Conservation (phyloP, 768 basidiomycete genomes). For the Russula virescens region DNA sequence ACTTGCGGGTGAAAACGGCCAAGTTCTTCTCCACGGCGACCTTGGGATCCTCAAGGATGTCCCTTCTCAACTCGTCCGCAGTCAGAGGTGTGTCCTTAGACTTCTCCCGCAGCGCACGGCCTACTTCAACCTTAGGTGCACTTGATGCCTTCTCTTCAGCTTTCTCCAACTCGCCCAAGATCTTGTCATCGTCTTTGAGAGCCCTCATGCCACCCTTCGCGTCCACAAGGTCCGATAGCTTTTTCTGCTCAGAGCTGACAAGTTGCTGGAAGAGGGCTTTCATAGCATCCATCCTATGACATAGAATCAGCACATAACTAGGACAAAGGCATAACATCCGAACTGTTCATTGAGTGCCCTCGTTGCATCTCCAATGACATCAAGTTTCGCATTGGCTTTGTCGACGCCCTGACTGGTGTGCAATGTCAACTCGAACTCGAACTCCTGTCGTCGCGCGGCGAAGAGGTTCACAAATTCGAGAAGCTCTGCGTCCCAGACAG, state of each 20-base stretch:
- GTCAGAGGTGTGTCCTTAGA: background rate
- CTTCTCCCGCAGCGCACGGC: background rate
- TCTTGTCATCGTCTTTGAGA: conserved; percentile 23
- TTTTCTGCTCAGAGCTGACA: conserved; percentile 20
- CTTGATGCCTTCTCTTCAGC: background rate
- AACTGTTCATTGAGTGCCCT: conserved; percentile 23
- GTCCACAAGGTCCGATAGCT: conserved; percentile 8
- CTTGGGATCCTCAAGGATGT: conserved; percentile 25
- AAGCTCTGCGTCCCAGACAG: too few species aligned
- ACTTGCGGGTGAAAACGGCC: conserved; percentile 25
- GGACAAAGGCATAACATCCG: background rate
- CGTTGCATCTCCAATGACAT: background rate
- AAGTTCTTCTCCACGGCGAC: conserved; percentile 22
- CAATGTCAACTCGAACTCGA: too few species aligned
- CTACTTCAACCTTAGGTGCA: background rate
- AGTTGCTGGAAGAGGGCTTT: conserved; percentile 17
- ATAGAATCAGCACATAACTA: background rate
- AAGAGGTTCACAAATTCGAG: too few species aligned
- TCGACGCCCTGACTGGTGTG: too few species aligned
- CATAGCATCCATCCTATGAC: conserved; percentile 20
- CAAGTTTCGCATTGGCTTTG: too few species aligned
- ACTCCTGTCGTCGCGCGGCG: too few species aligned
- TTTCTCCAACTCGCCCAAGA: background rate
- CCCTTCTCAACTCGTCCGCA: conserved; percentile 22
- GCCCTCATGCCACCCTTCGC: conserved; percentile 26